These are phyloP conservation scores for Aureobasidium sp. DNA, from an alignment of 2,329 filamentous ascomycete species.

Conservation along the genomic window DNA sequence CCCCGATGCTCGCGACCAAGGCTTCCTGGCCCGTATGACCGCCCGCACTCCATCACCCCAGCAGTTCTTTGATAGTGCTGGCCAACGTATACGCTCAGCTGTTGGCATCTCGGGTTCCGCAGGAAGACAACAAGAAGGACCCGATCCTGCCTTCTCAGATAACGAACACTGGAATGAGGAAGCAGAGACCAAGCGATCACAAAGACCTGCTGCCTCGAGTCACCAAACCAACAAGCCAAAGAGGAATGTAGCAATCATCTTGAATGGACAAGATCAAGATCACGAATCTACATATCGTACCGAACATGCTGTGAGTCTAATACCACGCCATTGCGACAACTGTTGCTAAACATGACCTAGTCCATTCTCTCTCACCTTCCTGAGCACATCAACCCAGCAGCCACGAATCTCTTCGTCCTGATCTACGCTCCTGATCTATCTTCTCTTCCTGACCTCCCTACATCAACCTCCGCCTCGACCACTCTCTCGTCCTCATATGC, in stretches of 20 bases:
- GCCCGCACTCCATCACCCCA: slow-evolving; percentile 80
- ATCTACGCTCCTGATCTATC: slow-evolving; percentile 82
- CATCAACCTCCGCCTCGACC: slow-evolving; percentile 62
- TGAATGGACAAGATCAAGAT: slow-evolving; percentile 69
- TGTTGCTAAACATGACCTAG: slow-evolving; percentile 24
- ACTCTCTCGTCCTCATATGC: slow-evolving; percentile 34
- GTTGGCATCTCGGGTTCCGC: slow-evolving; percentile 71
- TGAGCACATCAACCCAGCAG: slow-evolving; percentile 63
- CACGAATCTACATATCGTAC: slow-evolving; percentile 51
- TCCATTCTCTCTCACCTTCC: slow-evolving; percentile 81
- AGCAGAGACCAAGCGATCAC: slow-evolving; percentile 57
- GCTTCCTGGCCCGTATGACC: slow-evolving; percentile 71
- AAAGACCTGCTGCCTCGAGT: slow-evolving; percentile 31
- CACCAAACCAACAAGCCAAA: slow-evolving; percentile 25
- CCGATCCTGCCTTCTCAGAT: slow-evolving; percentile 45
- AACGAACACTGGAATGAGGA: slow-evolving; percentile 92
- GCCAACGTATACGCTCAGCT: slow-evolving; percentile 71
- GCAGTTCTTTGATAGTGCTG: slow-evolving; percentile 78
- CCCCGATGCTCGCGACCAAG: slow-evolving; percentile 17
- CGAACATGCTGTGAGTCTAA: slow-evolving; percentile 69
- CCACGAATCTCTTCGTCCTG: slow-evolving; percentile 73
- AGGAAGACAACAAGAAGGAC: slow-evolving; percentile 18
- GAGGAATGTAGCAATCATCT: slow-evolving; percentile 80
- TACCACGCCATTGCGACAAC: neutral
- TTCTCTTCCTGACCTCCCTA: slow-evolving; percentile 73